Conservation (phyloP, 257 asterid species). For the Forsythia suspensa region DNA sequence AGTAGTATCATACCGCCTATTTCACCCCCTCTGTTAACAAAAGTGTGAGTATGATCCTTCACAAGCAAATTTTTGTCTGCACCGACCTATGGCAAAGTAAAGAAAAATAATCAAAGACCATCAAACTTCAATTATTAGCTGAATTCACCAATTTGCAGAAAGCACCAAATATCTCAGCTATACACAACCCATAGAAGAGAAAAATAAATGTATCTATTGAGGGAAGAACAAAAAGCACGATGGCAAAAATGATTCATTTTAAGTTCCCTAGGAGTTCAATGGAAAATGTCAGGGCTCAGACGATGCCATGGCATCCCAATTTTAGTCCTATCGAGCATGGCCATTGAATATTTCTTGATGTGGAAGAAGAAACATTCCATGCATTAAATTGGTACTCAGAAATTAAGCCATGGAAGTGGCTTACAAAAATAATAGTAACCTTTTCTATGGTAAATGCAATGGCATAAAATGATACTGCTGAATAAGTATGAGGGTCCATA, state of each 20-base stretch:
- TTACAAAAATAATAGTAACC: neutral
- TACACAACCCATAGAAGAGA: neutral
- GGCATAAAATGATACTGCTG: neutral
- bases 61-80: slow-evolving; percentile 88
- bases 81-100: slow-evolving; percentile 62
- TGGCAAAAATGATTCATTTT: neutral
- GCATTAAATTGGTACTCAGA: neutral
- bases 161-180: slow-evolving; percentile 8
- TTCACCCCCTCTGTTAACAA: slow-evolving; percentile 92
- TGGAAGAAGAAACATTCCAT: neutral
- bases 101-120: slow-evolving; percentile 22
- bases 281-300: slow-evolving; percentile 5
- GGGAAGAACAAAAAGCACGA: neutral
- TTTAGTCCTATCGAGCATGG: neutral
- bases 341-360: neutral
- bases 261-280: slow-evolving; percentile 1
- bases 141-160: slow-evolving; percentile 12
- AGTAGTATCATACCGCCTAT: slow-evolving; percentile 75
- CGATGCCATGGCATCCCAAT: neutral
- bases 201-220: neutral
- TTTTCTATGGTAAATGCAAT: neutral
- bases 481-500: neutral
- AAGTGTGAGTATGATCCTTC: slow-evolving; percentile 96
- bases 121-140: neutral
- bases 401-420: neutral